Evolutionary conservation across 1,139 yeast genomes (phyloP).

Genomic region (Meyerozyma guilliermondii): DNA sequence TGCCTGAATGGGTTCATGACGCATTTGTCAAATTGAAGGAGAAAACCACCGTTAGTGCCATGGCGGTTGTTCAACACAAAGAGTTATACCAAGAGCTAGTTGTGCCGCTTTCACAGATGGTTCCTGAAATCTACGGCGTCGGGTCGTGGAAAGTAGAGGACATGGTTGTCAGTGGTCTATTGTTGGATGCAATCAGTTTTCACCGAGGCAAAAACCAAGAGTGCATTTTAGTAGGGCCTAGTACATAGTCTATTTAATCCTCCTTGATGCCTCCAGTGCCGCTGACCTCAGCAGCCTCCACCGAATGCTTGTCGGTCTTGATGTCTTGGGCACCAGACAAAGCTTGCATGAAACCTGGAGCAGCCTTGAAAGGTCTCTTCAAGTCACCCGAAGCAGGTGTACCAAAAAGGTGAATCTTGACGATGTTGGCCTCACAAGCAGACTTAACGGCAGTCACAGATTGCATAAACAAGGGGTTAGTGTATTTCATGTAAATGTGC

Average conservation of each 20-base stretch:
- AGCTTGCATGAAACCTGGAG: constrained; percentile 72
- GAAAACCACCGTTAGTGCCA: constrained; percentile 34
- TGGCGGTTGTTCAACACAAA: constrained; percentile 52
- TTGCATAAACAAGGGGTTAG: constrained; percentile 96
- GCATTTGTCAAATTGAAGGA: constrained; percentile 37
- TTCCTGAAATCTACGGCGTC: constrained; percentile 56
- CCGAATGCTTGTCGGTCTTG: constrained; percentile 81
- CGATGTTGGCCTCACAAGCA: constrained; percentile 87
- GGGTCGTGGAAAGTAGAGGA: constrained; percentile 65
- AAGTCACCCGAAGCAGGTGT: constrained; percentile 83
- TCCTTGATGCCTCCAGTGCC: constrained; percentile 91
- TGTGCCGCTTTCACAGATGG: constrained; percentile 45
- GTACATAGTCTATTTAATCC: constrained; percentile 43
- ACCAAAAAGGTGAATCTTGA: constrained; percentile 85
- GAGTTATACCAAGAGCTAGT: constrained; percentile 52
- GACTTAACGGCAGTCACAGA: constrained; percentile 84
- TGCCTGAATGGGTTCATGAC: constrained; percentile 50
- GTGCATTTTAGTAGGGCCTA: constrained; percentile 44
- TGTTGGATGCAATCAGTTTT: constrained; percentile 56
- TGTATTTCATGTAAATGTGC: constrained; percentile 97
- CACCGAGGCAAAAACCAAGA: constrained; percentile 58
- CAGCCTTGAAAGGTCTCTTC: constrained; percentile 94
- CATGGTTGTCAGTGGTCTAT: constrained; percentile 54
- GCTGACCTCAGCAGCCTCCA: constrained; percentile 78
- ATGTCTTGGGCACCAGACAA: constrained; percentile 53